phyloP scores from a whole-genome alignment of 345 rosid genomes.

The Salix caprea region DNA sequence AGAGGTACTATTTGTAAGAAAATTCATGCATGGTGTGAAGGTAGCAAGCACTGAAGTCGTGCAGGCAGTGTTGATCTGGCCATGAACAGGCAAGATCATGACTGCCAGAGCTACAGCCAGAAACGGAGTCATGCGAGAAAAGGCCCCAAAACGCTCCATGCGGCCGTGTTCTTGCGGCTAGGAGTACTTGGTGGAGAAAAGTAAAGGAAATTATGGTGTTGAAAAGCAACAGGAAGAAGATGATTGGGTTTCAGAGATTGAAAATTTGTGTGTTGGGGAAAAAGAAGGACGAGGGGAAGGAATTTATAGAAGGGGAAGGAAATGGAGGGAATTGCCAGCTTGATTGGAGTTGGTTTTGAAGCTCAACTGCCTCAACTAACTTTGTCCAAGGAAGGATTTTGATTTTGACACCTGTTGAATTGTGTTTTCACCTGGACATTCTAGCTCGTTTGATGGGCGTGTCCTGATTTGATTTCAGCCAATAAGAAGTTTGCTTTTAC shows the following conservation, averaged over 20 bases:
- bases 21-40: constrained; percentile 66
- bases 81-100: constrained; percentile 28
- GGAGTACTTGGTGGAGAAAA: background rate
- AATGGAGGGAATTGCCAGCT: constrained; percentile 12
- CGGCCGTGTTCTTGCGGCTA: background rate
- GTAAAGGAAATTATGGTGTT: background rate
- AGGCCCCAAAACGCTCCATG: constrained; percentile 20
- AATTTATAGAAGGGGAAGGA: background rate
- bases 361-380: constrained; percentile 48
- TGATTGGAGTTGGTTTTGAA: constrained; percentile 46
- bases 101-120: constrained; percentile 14
- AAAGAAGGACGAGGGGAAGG: background rate
- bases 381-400: background rate
- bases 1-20: constrained; percentile 54
- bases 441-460: background rate
- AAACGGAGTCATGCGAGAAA: background rate
- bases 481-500: background rate
- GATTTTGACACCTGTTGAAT: constrained; percentile 9
- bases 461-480: background rate
- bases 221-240: background rate
- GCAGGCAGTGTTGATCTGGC: constrained; percentile 53
- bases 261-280: constrained; percentile 5
- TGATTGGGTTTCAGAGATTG: constrained; percentile 8
- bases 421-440: constrained; percentile 10
- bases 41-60: constrained; percentile 42